These are phyloP conservation scores for Tothia fuscella DNA, from an alignment of 2,329 filamentous ascomycete genomes.

Conservation along the genomic window DNA sequence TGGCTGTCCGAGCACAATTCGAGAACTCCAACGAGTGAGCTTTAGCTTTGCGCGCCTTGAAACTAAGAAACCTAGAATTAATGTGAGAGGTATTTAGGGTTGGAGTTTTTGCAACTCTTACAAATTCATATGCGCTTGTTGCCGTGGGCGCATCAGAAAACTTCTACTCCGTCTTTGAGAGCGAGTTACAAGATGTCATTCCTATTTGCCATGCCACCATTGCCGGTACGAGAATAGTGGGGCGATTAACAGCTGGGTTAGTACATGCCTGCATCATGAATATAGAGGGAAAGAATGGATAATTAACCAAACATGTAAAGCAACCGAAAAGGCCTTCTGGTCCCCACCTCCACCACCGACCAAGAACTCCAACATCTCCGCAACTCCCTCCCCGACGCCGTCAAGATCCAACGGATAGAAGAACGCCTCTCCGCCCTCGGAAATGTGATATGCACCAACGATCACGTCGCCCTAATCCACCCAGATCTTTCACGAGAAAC, in stretches of 20 bases:
- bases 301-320: too few relatives aligned
- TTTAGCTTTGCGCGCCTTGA: conserved; percentile 13
- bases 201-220: conserved; percentile 96
- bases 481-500: conserved; percentile 95
- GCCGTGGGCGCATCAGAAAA: conserved; percentile 94
- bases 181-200: conserved; percentile 92
- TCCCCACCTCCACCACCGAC: conserved; percentile 91
- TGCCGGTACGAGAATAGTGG: conserved; percentile 90
- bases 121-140: conserved; percentile 92
- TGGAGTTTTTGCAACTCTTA: conserved; percentile 92
- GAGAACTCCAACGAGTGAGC: conserved; percentile 85
- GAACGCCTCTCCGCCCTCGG: conserved; percentile 90
- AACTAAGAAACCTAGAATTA: neutral
- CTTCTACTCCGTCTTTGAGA: conserved; percentile 91
- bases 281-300: too few relatives aligned
- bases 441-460: conserved; percentile 93
- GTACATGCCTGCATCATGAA: too few relatives aligned
- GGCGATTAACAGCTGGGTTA: conserved; percentile 88
- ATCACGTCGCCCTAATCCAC: conserved; percentile 92
- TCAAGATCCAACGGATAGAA: conserved; percentile 96
- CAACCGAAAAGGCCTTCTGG: conserved; percentile 92
- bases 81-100: conserved; percentile 46
- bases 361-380: conserved; percentile 96
- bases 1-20: conserved; percentile 52
- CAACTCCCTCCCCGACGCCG: conserved; percentile 80